Evolutionary conservation across 169 alveolate species (phyloP).

Genomic region (Plasmodium chabaudi): DNA sequence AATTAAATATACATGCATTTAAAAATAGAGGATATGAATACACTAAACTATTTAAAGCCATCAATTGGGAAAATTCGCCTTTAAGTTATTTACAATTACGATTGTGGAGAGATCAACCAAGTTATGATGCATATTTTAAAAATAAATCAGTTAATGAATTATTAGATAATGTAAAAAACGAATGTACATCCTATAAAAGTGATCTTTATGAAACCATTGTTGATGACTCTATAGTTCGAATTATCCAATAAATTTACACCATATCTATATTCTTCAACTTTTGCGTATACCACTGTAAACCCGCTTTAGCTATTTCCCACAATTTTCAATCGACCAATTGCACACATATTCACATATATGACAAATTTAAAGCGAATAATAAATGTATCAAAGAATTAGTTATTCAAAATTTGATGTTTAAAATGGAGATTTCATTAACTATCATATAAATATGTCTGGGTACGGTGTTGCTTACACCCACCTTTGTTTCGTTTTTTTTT

Average conservation of each 20-base stretch:
- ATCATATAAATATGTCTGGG: too few relatives aligned
- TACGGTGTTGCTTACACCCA: too few relatives aligned
- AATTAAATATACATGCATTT: constrained; percentile 76
- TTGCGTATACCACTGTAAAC: too few relatives aligned
- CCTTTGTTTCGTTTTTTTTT: too few relatives aligned
- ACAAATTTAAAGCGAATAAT: too few relatives aligned
- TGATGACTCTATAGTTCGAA: constrained; percentile 58
- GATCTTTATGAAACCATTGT: constrained; percentile 37
- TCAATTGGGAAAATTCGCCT: constrained; percentile 76
- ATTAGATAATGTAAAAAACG: constrained; percentile 10
- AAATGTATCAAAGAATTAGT: too few relatives aligned
- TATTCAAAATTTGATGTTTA: too few relatives aligned
- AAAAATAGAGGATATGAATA: constrained; percentile 82
- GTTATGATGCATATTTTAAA: constrained; percentile 22
- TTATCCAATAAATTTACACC: constrained; percentile 32
- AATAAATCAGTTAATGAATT: neutral
- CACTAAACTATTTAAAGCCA: constrained; percentile 83
- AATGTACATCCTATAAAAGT: constrained; percentile 25
- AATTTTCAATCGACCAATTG: too few relatives aligned
- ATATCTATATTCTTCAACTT: too few relatives aligned
- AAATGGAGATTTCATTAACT: too few relatives aligned
- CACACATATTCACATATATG: too few relatives aligned
- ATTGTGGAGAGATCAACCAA: constrained; percentile 22
- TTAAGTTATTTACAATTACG: constrained; percentile 81
- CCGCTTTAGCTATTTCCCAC: too few relatives aligned